Base-by-base conservation (phyloP, 208 protist genomes). In the Leishmania aethiopica region DNA sequence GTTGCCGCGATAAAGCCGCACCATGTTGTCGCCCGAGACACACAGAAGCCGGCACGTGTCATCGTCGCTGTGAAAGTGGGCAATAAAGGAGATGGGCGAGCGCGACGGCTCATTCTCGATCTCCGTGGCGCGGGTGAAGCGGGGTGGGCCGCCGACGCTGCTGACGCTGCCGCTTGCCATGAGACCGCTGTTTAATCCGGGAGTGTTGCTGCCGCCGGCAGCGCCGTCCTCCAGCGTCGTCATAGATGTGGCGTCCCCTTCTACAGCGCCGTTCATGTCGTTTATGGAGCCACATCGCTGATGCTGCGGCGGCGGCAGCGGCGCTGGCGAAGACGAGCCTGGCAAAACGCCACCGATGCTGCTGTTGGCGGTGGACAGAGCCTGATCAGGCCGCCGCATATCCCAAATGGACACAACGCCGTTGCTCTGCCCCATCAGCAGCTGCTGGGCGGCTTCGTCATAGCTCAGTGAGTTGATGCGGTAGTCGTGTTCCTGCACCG, bases 391-490 rank as follows among this genome's bases (percentile, higher is more conserved):
- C 71, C 89, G 87, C 53, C 95, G 89, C 47, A 97, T 84, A 81
- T 97, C 95, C 93, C 95, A 97, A n/a, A 96, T 83, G 0, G 92
- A 89, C 37, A 97, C 79, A 13, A 77, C 85, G 71, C 95, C 95
- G 85, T 97, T 88, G 79, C 88, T 93, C 83, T 97, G 93, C 40
- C 93, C 95, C 72, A 93, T 96, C 37, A 96, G 49, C 40, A 97
- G 91, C 70, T 96, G 87, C 49, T 82, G 73, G 2, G 79, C 75
- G 25, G 89, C 79, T 70, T 81, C 80, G 84, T 97, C 93, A 71
- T 92, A 94, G 45, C 91, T 83, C 64, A 97, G 79, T 8, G 92
- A 88, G 88, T 97, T 97, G 42, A 92, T 91, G 72, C 95, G 92
- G 77, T 88, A 89, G 55, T 88, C 79, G 78, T 95, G 90, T 69